Evolutionary conservation across 495 filamentous ascomycete genomes (phyloP).

Genomic region (Jackrogersella minutella): DNA sequence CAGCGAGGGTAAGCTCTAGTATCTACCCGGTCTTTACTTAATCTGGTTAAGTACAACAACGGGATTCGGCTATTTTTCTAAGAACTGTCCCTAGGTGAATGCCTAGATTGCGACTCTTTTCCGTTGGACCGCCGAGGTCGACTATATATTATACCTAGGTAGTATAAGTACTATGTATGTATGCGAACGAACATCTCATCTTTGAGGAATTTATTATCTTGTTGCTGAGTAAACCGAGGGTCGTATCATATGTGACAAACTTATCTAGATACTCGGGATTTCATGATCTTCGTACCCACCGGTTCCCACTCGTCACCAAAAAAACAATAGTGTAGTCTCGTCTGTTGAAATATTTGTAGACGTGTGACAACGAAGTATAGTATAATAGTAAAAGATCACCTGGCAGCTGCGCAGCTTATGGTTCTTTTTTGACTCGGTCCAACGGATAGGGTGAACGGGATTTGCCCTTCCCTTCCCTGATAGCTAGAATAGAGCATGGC

Average conservation of each 20-base stretch:
- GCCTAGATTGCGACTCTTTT: slow-evolving; percentile 22
- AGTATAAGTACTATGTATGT: not conserved
- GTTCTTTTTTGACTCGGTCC: slow-evolving; percentile 26
- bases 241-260: not conserved
- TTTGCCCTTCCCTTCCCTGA: not conserved
- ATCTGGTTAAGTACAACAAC: slow-evolving; percentile 11
- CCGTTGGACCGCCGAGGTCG: slow-evolving; percentile 38
- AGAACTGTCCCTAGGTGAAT: not conserved
- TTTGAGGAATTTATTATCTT: slow-evolving; percentile 7
- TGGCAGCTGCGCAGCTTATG: no score
- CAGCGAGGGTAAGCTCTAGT: no score
- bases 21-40: slow-evolving; percentile 4
- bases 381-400: slow-evolving; percentile 17
- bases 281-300: not conserved
- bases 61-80: slow-evolving; percentile 40
- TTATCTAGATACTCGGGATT: not conserved
- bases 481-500: not conserved
- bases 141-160: slow-evolving; percentile 3
- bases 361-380: slow-evolving; percentile 4
- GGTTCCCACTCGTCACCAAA: not conserved
- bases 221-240: not conserved
- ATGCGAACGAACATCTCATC: no score
- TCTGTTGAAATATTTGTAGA: not conserved
- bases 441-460: slow-evolving; percentile 25
- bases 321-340: not conserved